Conservation (phyloP, 176 grass and related monocot species). For the Eremochloa ophiuroides region DNA sequence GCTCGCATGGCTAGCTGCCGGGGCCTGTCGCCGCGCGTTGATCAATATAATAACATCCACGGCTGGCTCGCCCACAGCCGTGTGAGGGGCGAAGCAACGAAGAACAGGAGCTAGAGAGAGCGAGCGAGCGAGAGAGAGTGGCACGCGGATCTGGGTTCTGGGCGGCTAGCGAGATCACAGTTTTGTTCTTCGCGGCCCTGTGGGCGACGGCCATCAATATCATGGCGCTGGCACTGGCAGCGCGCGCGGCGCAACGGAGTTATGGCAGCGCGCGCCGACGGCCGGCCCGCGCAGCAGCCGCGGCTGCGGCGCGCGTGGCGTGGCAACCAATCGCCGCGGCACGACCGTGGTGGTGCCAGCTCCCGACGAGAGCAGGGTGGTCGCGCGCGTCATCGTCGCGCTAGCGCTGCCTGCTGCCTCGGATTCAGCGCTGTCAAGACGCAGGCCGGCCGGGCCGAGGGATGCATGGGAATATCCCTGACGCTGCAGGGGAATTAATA, state of each 20-base stretch:
- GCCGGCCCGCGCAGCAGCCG: neutral
- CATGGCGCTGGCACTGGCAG: neutral
- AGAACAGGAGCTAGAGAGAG: too few species aligned
- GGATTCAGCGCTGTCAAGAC: conserved; percentile 20
- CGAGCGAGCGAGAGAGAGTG: neutral
- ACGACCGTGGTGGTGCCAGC: neutral
- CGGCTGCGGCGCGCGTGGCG: neutral
- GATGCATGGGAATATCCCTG: conserved; percentile 5
- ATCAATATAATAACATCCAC: neutral
- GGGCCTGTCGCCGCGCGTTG: neutral
- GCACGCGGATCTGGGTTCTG: neutral
- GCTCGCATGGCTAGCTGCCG: too few species aligned
- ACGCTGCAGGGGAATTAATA: conserved; percentile 10
- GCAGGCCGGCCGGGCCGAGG: neutral
- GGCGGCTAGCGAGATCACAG: neutral
- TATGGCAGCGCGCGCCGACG: conserved; percentile 1
- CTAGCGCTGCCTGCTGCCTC: too few species aligned
- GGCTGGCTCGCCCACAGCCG: neutral
- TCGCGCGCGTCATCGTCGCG: too few species aligned
- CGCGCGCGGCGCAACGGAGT: conserved; percentile 11
- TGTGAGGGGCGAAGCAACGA: too few species aligned
- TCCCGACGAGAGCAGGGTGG: neutral
- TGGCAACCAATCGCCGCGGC: neutral
- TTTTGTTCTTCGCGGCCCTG: conserved; percentile 9
- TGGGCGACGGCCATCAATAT: neutral